phyloP scores from a whole-genome alignment of 2,329 filamentous ascomycete genomes.

The Monosporascus sp. region DNA sequence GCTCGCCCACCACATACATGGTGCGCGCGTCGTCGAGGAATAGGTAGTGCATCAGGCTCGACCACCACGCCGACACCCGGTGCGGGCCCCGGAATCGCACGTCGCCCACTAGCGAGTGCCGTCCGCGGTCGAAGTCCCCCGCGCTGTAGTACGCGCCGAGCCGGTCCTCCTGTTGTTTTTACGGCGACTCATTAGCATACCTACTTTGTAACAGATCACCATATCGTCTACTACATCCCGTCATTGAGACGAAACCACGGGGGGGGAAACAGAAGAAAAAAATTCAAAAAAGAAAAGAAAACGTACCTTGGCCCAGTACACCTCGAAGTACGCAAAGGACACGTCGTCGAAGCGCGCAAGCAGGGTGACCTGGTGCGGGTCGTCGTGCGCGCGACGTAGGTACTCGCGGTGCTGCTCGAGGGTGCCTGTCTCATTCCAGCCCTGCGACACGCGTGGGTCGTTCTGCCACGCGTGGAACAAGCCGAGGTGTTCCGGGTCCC shows the following conservation, averaged over 20 bases:
- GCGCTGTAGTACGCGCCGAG: conserved; percentile 52
- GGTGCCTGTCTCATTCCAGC: conserved; percentile 75
- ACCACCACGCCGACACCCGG: conserved; percentile 57
- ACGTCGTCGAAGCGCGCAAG: conserved; percentile 66
- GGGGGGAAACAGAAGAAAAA: neutral
- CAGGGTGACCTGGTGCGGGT: conserved; percentile 66
- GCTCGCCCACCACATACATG: conserved; percentile 58
- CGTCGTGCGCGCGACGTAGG: conserved; percentile 60
- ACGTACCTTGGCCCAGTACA: conserved; percentile 66
- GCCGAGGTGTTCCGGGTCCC: conserved; percentile 56
- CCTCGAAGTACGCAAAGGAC: conserved; percentile 72
- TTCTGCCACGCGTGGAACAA: conserved; percentile 81
- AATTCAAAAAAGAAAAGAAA: neutral
- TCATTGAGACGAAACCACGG: too few species aligned
- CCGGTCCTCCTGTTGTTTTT: conserved; percentile 41
- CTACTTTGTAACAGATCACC: too few species aligned
- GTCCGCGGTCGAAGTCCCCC: conserved; percentile 51
- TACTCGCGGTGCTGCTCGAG: conserved; percentile 70
- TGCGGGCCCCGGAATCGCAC: conserved; percentile 55
- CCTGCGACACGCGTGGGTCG: conserved; percentile 71
- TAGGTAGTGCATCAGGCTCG: conserved; percentile 56
- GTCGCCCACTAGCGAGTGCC: conserved; percentile 54
- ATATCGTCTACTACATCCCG: too few species aligned
- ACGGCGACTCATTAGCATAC: too few species aligned
- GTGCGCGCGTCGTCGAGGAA: conserved; percentile 58